These are phyloP conservation scores for Senecio squalidus DNA, from an alignment of 140 eudicot genomes.

Conservation along the genomic window DNA sequence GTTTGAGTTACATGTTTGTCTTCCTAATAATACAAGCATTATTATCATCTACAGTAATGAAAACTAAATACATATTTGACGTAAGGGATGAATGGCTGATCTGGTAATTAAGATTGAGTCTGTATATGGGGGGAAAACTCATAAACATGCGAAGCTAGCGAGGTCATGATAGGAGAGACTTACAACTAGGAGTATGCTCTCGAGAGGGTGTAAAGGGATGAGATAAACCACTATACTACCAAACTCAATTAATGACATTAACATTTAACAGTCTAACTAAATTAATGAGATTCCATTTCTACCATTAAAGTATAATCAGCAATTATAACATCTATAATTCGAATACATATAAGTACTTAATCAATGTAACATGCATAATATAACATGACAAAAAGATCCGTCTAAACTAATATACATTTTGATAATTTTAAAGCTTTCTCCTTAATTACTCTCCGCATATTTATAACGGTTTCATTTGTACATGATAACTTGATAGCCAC, in stretches of 20 bases:
- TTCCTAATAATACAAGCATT: background rate
- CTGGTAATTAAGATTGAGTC: background rate
- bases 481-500: background rate
- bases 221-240: constrained; percentile 18
- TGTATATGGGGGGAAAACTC: background rate
- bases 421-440: background rate
- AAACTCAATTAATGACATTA: background rate
- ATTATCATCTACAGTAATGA: background rate
- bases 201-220: constrained; percentile 19
- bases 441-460: too few relatives aligned
- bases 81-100: background rate
- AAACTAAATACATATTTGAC: background rate
- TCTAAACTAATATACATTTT: background rate
- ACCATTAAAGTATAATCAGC: too few relatives aligned
- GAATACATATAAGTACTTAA: background rate
- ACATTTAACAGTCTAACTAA: background rate
- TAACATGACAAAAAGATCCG: background rate
- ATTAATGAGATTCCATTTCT: too few relatives aligned
- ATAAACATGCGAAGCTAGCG: constrained; percentile 22
- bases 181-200: constrained; percentile 20
- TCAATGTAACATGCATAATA: background rate
- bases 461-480: too few relatives aligned
- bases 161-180: constrained; percentile 7
- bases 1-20: background rate
- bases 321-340: background rate